Conservation (phyloP, 495 filamentous ascomycete genomes). For the Sabuloglossum arenarium region DNA sequence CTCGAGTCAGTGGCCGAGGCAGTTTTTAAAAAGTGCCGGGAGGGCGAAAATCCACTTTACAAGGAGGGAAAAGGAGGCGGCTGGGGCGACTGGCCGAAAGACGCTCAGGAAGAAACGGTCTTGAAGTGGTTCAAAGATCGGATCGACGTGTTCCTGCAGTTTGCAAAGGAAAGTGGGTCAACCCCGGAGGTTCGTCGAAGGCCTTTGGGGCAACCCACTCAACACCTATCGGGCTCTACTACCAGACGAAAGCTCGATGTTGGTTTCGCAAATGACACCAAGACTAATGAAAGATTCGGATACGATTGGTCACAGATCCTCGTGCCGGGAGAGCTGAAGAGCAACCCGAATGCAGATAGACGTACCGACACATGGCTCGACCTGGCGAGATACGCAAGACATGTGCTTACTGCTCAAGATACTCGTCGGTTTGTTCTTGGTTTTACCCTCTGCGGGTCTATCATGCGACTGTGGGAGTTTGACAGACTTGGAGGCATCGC, state of each 20-base stretch:
- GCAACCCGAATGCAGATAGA: too few relatives aligned
- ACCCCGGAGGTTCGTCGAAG: too few relatives aligned
- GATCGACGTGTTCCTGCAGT: not conserved
- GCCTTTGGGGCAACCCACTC: constrained; percentile 16
- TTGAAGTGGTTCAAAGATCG: not conserved
- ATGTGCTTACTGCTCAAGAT: too few relatives aligned
- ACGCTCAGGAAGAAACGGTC: not conserved
- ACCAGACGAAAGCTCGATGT: constrained; percentile 23
- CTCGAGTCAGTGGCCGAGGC: too few relatives aligned
- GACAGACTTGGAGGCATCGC: too few relatives aligned
- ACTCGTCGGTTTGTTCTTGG: constrained; percentile 25
- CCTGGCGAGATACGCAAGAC: too few relatives aligned
- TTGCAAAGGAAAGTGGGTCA: not conserved
- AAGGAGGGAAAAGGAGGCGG: too few relatives aligned
- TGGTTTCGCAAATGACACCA: constrained; percentile 19
- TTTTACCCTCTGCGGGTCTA: constrained; percentile 20
- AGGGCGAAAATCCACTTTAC: not conserved
- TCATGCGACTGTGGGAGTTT: constrained; percentile 15
- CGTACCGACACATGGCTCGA: too few relatives aligned
- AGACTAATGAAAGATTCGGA: constrained; percentile 8
- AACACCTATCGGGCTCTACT: constrained; percentile 19
- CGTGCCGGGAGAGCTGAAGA: too few relatives aligned
- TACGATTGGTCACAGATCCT: too few relatives aligned
- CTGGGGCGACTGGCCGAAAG: not conserved
- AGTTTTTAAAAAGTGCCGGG: too few relatives aligned